Base-by-base conservation (phyloP, 495 filamentous ascomycete genomes). In the Hypoxylon lienhwacheense region DNA sequence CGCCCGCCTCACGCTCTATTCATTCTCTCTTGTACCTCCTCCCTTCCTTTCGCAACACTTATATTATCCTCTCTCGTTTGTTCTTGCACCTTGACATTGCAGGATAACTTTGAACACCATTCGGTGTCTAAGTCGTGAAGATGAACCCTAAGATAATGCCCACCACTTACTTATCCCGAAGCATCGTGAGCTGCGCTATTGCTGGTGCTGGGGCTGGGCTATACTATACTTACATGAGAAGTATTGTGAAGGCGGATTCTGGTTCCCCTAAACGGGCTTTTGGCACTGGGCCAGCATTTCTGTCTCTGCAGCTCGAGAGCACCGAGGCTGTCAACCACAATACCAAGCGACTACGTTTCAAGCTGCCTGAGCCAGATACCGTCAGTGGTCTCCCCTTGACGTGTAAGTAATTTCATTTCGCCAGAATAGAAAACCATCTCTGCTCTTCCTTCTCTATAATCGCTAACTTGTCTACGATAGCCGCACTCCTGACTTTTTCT, bases 301-400 rank as follows among this genome's bases (percentile, higher is more conserved):
- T 67, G 29, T 69, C 63, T 10, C 68, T 79, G 3, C 50, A 66
- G 32, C 67, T 79, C 0, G 65, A 75, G 32, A 82, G 79, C 61
- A 71, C 76, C 39, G 75, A 85, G 57, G 53, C 68, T 1, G 73
- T 87, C 42, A 86, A 82, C 61, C 81, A 85, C 67, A 83, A 88
- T 54, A 85, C 82, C 3, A 87, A 85, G 61, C 74, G 75, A 25
- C 66, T 88, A 39, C 73, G 79, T 3, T 88, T 88, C 35, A 78
- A 80, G 50, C 73, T 85, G 6, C 83, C 84, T 0, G 71, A 79
- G 14, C 34, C 66, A n/a, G 58, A 70, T 12, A 65, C 69, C 5
- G 60, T 69, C 24, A 81, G 77, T 56, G 83, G 83, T 1, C 57
- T 86, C 3, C 33, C 63, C 1, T 68, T 84, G 29, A 80, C 78